phyloP scores from a whole-genome alignment of 345 rosid species.

The Acer negundo region DNA sequence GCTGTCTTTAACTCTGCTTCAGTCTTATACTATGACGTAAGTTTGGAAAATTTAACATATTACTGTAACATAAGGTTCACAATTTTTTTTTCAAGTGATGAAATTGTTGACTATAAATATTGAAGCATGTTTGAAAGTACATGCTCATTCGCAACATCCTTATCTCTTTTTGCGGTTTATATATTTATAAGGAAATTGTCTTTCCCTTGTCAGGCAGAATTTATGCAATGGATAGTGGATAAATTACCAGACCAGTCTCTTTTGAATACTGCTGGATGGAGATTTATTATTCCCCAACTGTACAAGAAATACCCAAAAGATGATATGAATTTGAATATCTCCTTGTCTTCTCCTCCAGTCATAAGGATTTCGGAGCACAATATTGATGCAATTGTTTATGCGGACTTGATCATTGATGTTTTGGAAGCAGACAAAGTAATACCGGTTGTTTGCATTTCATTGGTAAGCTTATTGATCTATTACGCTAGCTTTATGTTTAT shows the following conservation, averaged over 20 bases:
- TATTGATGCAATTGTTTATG: slow-evolving; percentile 74
- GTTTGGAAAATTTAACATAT: slow-evolving; percentile 29
- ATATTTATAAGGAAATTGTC: slow-evolving; percentile 16
- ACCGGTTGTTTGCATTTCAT: slow-evolving; percentile 92
- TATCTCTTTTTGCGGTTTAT: slow-evolving; percentile 13
- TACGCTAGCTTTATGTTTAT: not conserved
- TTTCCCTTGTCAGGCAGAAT: slow-evolving; percentile 67
- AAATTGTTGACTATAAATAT: slow-evolving; percentile 4
- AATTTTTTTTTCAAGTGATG: slow-evolving; percentile 1
- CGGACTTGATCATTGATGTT: slow-evolving; percentile 75
- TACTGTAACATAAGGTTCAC: not conserved
- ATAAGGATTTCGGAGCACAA: slow-evolving; percentile 60
- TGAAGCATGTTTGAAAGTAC: slow-evolving; percentile 11
- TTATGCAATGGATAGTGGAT: slow-evolving; percentile 91
- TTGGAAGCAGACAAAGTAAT: slow-evolving; percentile 60
- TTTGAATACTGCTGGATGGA: slow-evolving; percentile 90
- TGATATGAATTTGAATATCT: slow-evolving; percentile 78
- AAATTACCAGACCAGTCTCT: slow-evolving; percentile 85
- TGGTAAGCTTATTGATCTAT: slow-evolving; percentile 49
- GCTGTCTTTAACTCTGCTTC: slow-evolving; percentile 92
- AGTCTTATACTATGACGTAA: slow-evolving; percentile 82
- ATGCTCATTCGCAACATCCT: not conserved
- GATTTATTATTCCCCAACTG: slow-evolving; percentile 83
- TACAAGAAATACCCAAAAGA: slow-evolving; percentile 90
- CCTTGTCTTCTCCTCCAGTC: slow-evolving; percentile 81